phyloP scores from a whole-genome alignment of 2,329 filamentous ascomycete species.

The Ophidiomyces ophidiicola region DNA sequence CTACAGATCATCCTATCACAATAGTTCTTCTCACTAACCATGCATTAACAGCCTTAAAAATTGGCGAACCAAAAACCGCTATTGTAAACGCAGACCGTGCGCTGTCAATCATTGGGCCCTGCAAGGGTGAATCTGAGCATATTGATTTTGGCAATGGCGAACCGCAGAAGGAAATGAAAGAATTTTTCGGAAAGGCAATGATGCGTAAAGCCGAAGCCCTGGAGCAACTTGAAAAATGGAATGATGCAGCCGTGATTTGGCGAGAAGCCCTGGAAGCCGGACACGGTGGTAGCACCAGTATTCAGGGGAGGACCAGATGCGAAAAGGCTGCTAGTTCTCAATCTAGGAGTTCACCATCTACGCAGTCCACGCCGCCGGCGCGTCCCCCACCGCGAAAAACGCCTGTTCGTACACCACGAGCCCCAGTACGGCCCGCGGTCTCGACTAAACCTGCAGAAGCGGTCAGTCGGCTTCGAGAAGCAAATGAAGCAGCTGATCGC shows the following conservation, averaged over 20 bases:
- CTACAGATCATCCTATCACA: constrained; percentile 64
- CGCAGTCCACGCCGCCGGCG: constrained; percentile 37
- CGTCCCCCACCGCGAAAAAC: not conserved
- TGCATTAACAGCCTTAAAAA: constrained; percentile 79
- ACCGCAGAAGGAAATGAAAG: constrained; percentile 70
- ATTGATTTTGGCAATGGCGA: constrained; percentile 57
- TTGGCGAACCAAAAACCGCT: constrained; percentile 78
- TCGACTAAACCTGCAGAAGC: constrained; percentile 52
- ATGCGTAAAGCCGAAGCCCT: constrained; percentile 91
- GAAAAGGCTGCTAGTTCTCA: constrained; percentile 69
- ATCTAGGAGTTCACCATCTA: constrained; percentile 37
- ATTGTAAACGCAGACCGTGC: constrained; percentile 74
- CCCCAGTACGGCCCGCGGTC: constrained; percentile 22
- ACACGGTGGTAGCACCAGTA: constrained; percentile 71
- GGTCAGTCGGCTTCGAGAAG: constrained; percentile 66
- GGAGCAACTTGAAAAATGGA: constrained; percentile 91
- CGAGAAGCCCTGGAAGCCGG: constrained; percentile 69
- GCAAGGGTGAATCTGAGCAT: constrained; percentile 65
- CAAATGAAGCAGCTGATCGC: constrained; percentile 72
- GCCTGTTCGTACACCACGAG: constrained; percentile 22
- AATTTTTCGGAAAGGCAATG: constrained; percentile 85
- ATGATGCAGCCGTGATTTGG: constrained; percentile 71
- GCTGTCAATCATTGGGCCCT: constrained; percentile 64
- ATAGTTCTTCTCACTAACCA: constrained; percentile 89
- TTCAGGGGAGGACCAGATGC: constrained; percentile 76